A percentile compares a stretch with the other conserved stretches of the same genome.
These are phyloP conservation scores for Patellaria atrata DNA, from an alignment of 495 filamentous ascomycete species.

Conservation along the genomic window DNA sequence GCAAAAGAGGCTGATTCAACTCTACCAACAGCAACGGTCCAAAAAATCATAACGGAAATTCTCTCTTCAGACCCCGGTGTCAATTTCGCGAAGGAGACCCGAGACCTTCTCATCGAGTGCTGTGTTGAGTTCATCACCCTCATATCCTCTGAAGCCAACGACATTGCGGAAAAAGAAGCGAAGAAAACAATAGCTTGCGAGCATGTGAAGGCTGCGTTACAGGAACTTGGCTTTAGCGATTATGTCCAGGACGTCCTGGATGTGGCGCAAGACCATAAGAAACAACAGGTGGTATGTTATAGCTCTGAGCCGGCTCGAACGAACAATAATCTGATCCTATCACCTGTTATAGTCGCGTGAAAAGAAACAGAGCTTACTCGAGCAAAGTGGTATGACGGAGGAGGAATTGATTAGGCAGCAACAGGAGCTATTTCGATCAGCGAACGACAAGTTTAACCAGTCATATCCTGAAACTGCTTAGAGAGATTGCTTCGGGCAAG, in stretches of 20 bases:
- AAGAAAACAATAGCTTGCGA: conserved; percentile 98
- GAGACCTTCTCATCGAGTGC: conserved; percentile 93
- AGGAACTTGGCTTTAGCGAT: conserved; percentile 78
- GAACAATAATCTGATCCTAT: conserved; percentile 3
- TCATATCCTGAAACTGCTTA: background rate
- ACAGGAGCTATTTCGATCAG: conserved; percentile 76
- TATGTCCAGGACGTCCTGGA: conserved; percentile 77
- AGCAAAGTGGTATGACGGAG: conserved; percentile 76
- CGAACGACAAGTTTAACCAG: conserved; percentile 55
- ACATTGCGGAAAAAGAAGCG: conserved; percentile 92
- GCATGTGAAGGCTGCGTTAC: conserved; percentile 84
- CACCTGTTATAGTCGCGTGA: conserved; percentile 56
- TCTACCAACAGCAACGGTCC: conserved; percentile 61
- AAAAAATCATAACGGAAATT: conserved; percentile 95
- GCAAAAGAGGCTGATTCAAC: too few relatives aligned
- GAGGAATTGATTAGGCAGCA: conserved; percentile 82
- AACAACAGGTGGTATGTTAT: conserved; percentile 65
- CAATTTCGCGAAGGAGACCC: conserved; percentile 80
- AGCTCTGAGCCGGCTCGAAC: background rate
- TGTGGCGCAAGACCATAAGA: conserved; percentile 82
- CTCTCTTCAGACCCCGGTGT: conserved; percentile 54
- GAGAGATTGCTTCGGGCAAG: background rate
- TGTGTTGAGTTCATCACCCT: conserved; percentile 98
- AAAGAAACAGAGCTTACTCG: conserved; percentile 94
- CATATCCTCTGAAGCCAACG: conserved; percentile 92